Evolutionary conservation across 257 asterid species (phyloP).

Genomic region (Forsythia suspensa): DNA sequence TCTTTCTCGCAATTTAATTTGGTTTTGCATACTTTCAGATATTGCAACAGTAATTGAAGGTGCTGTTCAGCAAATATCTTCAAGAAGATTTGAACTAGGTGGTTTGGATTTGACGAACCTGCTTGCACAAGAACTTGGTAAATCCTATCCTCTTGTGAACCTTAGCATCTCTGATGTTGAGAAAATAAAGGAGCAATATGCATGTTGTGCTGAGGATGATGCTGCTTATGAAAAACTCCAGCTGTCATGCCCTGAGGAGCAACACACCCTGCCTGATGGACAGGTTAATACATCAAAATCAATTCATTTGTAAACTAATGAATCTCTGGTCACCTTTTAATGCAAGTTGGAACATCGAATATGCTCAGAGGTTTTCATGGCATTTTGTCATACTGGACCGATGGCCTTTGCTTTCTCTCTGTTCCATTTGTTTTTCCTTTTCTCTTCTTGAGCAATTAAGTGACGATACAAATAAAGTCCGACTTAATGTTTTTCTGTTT

Average conservation of each 20-base stretch:
- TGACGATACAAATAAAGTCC: neutral
- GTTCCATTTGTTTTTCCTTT: neutral
- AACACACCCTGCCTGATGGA: constrained; percentile 91
- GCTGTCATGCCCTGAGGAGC: constrained; percentile 66
- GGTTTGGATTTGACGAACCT: constrained; percentile 84
- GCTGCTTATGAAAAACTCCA: constrained; percentile 54
- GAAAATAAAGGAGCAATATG: constrained; percentile 74
- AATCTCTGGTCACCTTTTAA: neutral
- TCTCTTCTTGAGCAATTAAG: neutral
- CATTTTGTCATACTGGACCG: neutral
- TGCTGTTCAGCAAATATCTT: constrained; percentile 94
- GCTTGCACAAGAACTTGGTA: constrained; percentile 59
- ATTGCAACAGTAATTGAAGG: constrained; percentile 98
- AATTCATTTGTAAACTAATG: neutral
- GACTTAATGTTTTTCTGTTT: neutral
- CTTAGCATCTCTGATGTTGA: constrained; percentile 67
- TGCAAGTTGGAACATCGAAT: neutral
- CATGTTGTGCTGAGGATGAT: constrained; percentile 83
- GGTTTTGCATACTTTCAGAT: constrained; percentile 44
- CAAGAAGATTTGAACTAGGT: constrained; percentile 88
- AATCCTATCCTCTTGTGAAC: constrained; percentile 67
- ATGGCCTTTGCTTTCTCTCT: neutral
- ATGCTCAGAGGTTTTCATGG: neutral
- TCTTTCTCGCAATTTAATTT: neutral
- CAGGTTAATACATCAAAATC: constrained; percentile 47